Evolutionary conservation across 129 eudicot genomes (phyloP).

Genomic region (Centrapalus pauciflorus): DNA sequence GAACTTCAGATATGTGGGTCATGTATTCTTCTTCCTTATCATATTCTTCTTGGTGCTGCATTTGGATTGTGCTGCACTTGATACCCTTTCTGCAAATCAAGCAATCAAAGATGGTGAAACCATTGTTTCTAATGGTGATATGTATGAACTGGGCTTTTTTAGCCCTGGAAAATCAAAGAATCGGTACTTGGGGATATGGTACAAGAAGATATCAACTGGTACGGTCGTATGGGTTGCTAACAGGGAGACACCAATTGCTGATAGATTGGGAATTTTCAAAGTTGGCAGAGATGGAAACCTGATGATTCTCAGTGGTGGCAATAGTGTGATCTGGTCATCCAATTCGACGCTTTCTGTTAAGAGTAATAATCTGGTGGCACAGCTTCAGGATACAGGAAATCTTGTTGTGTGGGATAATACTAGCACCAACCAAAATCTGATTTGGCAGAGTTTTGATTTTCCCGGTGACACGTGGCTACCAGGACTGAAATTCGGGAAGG

Average conservation of each 20-base stretch:
- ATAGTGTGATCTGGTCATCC: background rate
- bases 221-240: slow-evolving; percentile 22
- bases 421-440: background rate
- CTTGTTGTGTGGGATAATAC: slow-evolving; percentile 9
- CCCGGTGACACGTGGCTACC: slow-evolving; percentile 8
- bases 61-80: no score
- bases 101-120: no score
- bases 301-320: background rate
- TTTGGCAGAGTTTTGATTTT: slow-evolving; percentile 25
- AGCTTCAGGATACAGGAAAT: slow-evolving; percentile 19
- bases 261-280: slow-evolving; percentile 3
- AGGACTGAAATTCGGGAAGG: slow-evolving; percentile 25
- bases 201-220: slow-evolving; percentile 3
- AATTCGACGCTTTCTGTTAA: background rate
- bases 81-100: no score
- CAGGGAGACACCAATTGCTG: slow-evolving; percentile 14
- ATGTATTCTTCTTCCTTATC: no score
- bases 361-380: slow-evolving; percentile 7
- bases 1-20: no score
- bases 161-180: no score
- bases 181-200: no score
- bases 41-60: no score
- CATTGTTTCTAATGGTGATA: no score
- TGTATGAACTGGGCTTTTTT: no score
- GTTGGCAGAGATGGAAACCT: background rate